A percentile compares a stretch with the other conserved stretches of the same genome.
phyloP scores from a whole-genome alignment of 75 land plant species.

The Larix kaempferi region DNA sequence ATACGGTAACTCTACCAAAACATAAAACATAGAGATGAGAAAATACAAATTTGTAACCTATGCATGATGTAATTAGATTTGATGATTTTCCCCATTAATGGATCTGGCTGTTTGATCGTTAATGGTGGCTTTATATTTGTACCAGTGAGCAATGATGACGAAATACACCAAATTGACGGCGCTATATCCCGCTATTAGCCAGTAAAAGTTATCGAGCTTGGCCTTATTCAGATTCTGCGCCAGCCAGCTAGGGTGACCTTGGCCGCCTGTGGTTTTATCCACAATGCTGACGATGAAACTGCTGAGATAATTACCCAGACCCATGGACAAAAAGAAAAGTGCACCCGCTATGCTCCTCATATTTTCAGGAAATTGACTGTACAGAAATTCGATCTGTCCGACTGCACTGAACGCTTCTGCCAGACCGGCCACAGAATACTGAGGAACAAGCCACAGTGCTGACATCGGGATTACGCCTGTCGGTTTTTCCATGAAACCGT shows the following conservation, averaged over 20 bases:
- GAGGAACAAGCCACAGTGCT: slow-evolving; percentile 71
- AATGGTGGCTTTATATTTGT: slow-evolving; percentile 37
- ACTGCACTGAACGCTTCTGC: slow-evolving; percentile 63
- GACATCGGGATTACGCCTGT: slow-evolving; percentile 29
- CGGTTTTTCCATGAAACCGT: slow-evolving; percentile 6
- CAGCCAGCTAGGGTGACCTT: slow-evolving; percentile 39
- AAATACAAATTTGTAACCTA: too few species aligned
- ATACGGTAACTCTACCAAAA: too few species aligned
- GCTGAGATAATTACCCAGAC: slow-evolving; percentile 54
- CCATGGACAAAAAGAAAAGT: slow-evolving; percentile 35
- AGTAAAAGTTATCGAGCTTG: slow-evolving; percentile 45
- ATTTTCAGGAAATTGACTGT: slow-evolving; percentile 72
- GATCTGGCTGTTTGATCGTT: too few species aligned
- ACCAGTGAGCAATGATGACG: slow-evolving; percentile 33
- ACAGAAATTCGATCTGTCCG: slow-evolving; percentile 73
- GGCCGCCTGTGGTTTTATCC: slow-evolving; percentile 27
- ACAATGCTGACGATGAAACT: slow-evolving; percentile 41
- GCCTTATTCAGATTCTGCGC: slow-evolving; percentile 41
- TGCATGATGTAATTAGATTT: too few species aligned
- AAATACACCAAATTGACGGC: slow-evolving; percentile 45
- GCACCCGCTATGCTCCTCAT: slow-evolving; percentile 66
- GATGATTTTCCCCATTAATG: too few species aligned
- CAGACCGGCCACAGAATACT: slow-evolving; percentile 52
- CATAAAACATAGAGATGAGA: too few species aligned
- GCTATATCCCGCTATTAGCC: slow-evolving; percentile 14